Evolutionary conservation across 2,329 filamentous ascomycete genomes (phyloP).

Genomic region (Orbilia brochopaga): DNA sequence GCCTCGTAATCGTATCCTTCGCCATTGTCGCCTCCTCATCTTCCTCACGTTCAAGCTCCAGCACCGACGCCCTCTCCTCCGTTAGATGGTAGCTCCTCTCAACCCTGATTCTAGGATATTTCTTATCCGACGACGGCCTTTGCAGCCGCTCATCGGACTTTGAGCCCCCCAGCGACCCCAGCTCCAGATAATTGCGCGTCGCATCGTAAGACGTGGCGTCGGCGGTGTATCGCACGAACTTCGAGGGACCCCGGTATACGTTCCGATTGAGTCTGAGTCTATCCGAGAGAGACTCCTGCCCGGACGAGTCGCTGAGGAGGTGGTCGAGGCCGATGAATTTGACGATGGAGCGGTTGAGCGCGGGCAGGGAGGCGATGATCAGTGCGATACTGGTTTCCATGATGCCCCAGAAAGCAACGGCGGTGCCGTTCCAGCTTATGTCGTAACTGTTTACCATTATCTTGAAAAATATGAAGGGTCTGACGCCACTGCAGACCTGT

Average conservation of each 20-base stretch:
- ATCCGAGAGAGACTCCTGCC: background rate
- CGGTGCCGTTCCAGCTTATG: conserved; percentile 26
- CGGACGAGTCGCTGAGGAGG: background rate
- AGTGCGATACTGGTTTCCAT: conserved; percentile 31
- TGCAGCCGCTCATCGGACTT: no score
- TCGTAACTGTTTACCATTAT: conserved; percentile 39
- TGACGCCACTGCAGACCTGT: conserved; percentile 6
- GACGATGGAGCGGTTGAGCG: conserved; percentile 32
- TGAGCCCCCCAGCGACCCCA: background rate
- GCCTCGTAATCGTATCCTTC: no score
- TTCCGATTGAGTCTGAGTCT: background rate
- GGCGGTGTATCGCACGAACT: background rate
- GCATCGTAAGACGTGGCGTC: background rate
- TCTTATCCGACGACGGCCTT: no score
- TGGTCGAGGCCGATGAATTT: background rate
- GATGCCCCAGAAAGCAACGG: conserved; percentile 25
- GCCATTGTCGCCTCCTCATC: no score
- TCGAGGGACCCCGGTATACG: background rate
- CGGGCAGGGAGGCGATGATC: conserved; percentile 35
- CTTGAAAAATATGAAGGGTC: conserved; percentile 30
- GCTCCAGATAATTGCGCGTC: background rate
- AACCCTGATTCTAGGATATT: no score
- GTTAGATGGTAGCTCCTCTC: no score
- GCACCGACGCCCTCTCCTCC: no score
- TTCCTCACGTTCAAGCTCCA: no score